Evolutionary conservation across 148 eudicot species (phyloP), one percentile per base, ranked within the genome.

Genomic region (Amaranthus cruentus): DNA sequence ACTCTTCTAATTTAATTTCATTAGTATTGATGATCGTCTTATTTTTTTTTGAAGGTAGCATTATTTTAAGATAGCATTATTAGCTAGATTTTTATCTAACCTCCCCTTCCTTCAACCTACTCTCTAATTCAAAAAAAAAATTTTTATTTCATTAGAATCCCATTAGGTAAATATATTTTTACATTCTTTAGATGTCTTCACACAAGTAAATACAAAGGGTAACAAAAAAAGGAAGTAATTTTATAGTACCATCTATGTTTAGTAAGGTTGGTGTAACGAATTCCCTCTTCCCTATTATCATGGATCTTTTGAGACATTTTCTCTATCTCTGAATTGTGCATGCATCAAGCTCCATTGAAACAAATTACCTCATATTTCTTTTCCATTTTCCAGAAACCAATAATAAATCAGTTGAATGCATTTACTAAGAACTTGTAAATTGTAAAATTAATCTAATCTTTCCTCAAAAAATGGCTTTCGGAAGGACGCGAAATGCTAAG

Each of bases 241-340:
- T 28, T 13, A 18, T 13, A 28, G 55, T 3, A 21, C 43, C 49
- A n/a, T 44, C 18, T n/a, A 75, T 47, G 38, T 61, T 56, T 47
- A 51, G 53, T 48, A 57, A 54, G 70, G 79, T 71, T 71, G 15
- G 70, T 71, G 51, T 53, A 66, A 70, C 73, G 79, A 75, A 48
- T 74, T 83, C 14, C 90, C 86, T 79, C 55, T 47, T 78, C 91
- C 38, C 91, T 83, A 87, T 83, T 87, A 80, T 78, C 64, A 58
- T 76, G 96, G 96, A 91, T 91, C 92, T 83, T 28, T 11, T 82
- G 51, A 74, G 70, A 80, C 82, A 73, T 55, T 76, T 72, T 60
- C 28, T 68, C 70, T 53, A 38, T 64, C 67, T 52, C 54, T 47
- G 65, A 11, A 44, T 73, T 18, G 56, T 21, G 7, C 42, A 57